phyloP scores from a whole-genome alignment of 2,329 filamentous ascomycete species.

The Zymoseptoria tritici region DNA sequence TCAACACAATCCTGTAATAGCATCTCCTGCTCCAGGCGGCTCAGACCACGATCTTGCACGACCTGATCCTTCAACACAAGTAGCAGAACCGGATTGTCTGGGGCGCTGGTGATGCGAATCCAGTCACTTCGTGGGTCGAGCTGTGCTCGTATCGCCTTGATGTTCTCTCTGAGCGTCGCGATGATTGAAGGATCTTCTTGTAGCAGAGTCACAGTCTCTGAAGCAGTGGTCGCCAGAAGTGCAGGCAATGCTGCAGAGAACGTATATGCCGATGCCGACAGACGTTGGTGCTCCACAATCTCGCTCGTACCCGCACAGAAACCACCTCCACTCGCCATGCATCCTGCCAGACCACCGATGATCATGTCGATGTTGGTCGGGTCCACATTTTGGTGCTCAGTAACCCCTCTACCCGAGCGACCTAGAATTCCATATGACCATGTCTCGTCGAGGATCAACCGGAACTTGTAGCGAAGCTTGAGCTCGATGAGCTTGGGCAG shows the following conservation, averaged over 20 bases:
- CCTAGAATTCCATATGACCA: constrained; percentile 95
- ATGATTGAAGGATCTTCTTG: constrained; percentile 82
- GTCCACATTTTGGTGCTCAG: constrained; percentile 95
- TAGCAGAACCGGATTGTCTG: constrained; percentile 82
- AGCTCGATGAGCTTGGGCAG: constrained; percentile 86
- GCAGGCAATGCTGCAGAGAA: constrained; percentile 93
- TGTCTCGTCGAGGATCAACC: constrained; percentile 92
- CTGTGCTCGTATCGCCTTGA: constrained; percentile 75
- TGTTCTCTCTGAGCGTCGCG: constrained; percentile 72
- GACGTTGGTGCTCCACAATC: constrained; percentile 92
- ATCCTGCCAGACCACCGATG: constrained; percentile 81
- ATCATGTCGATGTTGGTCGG: constrained; percentile 94
- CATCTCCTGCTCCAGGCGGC: constrained; percentile 65
- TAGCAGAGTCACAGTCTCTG: constrained; percentile 78
- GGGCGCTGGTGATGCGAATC: constrained; percentile 71
- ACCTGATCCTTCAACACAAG: constrained; percentile 78
- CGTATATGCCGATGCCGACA: constrained; percentile 85
- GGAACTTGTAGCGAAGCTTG: constrained; percentile 95
- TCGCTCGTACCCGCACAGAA: constrained; percentile 91
- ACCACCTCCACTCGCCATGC: constrained; percentile 84
- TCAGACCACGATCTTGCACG: constrained; percentile 61
- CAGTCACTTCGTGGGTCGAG: constrained; percentile 91
- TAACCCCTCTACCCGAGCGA: constrained; percentile 81
- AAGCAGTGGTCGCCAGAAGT: constrained; percentile 89
- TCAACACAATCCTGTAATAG: constrained; percentile 89